phyloP scores from a whole-genome alignment of 352 stramenopile species.

The Globisporangium cederbergense region DNA sequence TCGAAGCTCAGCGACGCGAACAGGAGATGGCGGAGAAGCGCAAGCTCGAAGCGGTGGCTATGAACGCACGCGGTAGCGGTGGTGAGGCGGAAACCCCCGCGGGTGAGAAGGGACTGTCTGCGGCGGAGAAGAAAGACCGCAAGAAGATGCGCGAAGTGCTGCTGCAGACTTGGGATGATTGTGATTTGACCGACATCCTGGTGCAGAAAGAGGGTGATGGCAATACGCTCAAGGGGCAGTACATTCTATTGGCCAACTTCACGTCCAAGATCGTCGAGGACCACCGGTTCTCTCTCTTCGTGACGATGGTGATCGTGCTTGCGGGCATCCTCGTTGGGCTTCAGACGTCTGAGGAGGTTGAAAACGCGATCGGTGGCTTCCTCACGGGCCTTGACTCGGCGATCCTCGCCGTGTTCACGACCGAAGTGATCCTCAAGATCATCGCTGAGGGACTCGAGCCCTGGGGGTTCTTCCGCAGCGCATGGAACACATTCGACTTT shows the following conservation, averaged over 20 bases:
- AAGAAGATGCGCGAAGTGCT: slow-evolving; percentile 76
- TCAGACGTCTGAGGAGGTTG: slow-evolving; percentile 57
- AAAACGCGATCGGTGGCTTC: slow-evolving; percentile 43
- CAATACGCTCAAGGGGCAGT: slow-evolving; percentile 44
- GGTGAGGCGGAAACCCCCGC: slow-evolving; percentile 2
- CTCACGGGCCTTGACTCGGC: slow-evolving; percentile 52
- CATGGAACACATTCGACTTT: slow-evolving; percentile 85
- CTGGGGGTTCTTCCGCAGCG: slow-evolving; percentile 70
- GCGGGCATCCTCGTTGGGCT: slow-evolving; percentile 75
- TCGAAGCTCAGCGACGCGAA: slow-evolving; percentile 45
- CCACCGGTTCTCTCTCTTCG: slow-evolving; percentile 56
- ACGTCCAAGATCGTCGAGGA: slow-evolving; percentile 57
- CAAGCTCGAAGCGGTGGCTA: slow-evolving; percentile 21
- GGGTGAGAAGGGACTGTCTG: slow-evolving; percentile 45
- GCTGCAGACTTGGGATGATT: slow-evolving; percentile 76
- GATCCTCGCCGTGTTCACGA: slow-evolving; percentile 74
- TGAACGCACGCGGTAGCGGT: background rate
- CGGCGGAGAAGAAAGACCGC: slow-evolving; percentile 49
- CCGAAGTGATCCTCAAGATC: slow-evolving; percentile 77
- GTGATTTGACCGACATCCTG: slow-evolving; percentile 63
- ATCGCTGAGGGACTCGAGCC: slow-evolving; percentile 71
- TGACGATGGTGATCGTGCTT: slow-evolving; percentile 75
- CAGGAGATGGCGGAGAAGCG: slow-evolving; percentile 37
- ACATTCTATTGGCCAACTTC: slow-evolving; percentile 36
- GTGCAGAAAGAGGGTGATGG: slow-evolving; percentile 42